Percentiles rank a stretch among this genome's conserved stretches.
These are phyloP conservation scores for Clonostachys rosea DNA, from an alignment of 2,329 filamentous ascomycete genomes.

Conservation along the genomic window DNA sequence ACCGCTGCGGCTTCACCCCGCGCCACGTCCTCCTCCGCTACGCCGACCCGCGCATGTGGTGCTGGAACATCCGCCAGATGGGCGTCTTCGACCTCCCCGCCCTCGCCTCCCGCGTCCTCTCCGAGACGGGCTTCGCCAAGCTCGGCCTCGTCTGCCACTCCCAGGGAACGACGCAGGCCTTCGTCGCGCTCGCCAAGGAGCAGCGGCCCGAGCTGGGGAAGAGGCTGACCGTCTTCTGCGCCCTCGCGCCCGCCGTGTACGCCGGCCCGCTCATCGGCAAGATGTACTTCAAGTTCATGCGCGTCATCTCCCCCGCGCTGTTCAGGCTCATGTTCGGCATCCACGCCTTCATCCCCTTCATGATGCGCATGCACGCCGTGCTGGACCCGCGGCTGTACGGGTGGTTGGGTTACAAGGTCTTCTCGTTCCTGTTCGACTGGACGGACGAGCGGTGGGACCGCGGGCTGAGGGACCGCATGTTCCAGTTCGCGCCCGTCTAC, in stretches of 20 bases:
- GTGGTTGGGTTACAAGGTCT: conserved; percentile 80
- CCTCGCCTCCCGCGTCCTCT: conserved; percentile 71
- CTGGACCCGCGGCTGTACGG: conserved; percentile 69
- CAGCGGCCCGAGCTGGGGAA: conserved; percentile 81
- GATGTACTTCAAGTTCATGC: conserved; percentile 90
- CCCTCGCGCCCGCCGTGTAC: conserved; percentile 84
- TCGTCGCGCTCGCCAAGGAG: conserved; percentile 85
- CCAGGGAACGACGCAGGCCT: conserved; percentile 84
- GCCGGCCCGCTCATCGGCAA: conserved; percentile 82
- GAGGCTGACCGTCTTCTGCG: conserved; percentile 85
- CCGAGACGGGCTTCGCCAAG: conserved; percentile 78
- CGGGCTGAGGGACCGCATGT: conserved; percentile 73
- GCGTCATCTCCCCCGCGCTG: conserved; percentile 66
- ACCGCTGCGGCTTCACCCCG: conserved; percentile 80
- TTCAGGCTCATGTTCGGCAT: conserved; percentile 87
- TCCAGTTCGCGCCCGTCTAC: conserved; percentile 89
- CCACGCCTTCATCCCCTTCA: conserved; percentile 87
- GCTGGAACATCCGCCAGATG: conserved; percentile 95
- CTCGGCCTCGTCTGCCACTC: conserved; percentile 82
- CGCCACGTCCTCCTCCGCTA: conserved; percentile 68
- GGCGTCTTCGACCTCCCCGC: conserved; percentile 84
- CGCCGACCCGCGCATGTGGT: conserved; percentile 87
- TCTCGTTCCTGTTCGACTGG: conserved; percentile 88
- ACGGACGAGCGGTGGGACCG: conserved; percentile 80
- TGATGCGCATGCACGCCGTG: conserved; percentile 76